Base-by-base conservation (phyloP, 192 early-diverging fungal species). In the Coemansia sp. region DNA sequence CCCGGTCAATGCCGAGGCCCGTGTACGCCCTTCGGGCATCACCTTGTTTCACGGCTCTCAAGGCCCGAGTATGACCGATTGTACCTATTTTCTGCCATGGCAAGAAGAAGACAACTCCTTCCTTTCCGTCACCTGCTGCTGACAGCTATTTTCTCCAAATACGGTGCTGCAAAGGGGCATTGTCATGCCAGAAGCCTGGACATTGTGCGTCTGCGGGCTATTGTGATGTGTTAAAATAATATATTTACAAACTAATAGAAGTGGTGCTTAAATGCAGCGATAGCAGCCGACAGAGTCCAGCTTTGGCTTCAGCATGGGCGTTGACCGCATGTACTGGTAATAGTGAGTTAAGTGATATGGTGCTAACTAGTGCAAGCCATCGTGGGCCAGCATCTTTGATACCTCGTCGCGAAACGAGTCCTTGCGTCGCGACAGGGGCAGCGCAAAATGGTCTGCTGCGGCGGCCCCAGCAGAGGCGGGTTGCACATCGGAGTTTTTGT, bases 361-460 rank as follows among this genome's bases (percentile, higher is more conserved):
- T 37, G 19, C 39, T 34, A 21, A 42, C 64, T 60, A 63, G 62
- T 60, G 69, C 19, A 46, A 24, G 53, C 42, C 45, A 16, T 72
- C 63, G 37, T 31, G 59, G n/a, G 69, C 57, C 57, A 46, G 56
- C 59, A 72, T 60, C 29, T 40, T 63, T 21, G 69, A 65, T n/a
- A 44, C 57, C 44, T 72, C 69, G 56, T 63, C 56, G 24, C 36
- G 14, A 39, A 72, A 72, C 46, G 56, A 51, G 39, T 73, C 70
- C 59, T 73, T 73, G 61, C 50, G 67, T 27, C 17, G 59, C 17
- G 40, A 62, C 8, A 48, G 34, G 7, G 59, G 31, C 54, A 17
- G 13, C 16, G 14, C 31, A 57, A 57, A 57, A 10, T 39, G 60
- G 11, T 62, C 60, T 41, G 60, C 2, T 17, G 31, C 21, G 8